These are phyloP conservation scores for Magnaporthiopsis incrustans DNA, from an alignment of 2,329 filamentous ascomycete species.

Conservation along the genomic window DNA sequence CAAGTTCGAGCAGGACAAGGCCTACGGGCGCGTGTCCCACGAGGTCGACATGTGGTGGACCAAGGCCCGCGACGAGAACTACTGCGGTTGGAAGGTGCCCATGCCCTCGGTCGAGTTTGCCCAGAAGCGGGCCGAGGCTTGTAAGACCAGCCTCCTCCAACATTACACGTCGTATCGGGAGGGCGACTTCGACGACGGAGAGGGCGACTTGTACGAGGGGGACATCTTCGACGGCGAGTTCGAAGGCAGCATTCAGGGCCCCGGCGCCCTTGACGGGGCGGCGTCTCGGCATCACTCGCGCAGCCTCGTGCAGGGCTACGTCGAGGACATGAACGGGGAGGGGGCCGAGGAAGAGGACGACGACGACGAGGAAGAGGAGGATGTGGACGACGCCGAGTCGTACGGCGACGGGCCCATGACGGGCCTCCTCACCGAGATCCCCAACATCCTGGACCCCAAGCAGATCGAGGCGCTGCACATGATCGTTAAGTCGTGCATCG, in stretches of 20 bases:
- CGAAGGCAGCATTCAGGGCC: conserved; percentile 19
- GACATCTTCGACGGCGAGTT: conserved; percentile 30
- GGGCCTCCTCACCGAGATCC: conserved; percentile 84
- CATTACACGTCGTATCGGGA: conserved; percentile 21
- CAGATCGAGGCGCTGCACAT: conserved; percentile 95
- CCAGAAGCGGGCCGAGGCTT: conserved; percentile 21
- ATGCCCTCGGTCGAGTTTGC: conserved; percentile 56
- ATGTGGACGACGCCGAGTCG: conserved; percentile 68
- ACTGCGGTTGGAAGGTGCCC: conserved; percentile 47
- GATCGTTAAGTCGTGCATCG: conserved; percentile 93
- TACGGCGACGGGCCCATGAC: conserved; percentile 71
- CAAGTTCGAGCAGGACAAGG: conserved; percentile 50
- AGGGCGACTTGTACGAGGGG: conserved; percentile 39
- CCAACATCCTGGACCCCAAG: conserved; percentile 85
- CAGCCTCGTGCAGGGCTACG: conserved; percentile 24
- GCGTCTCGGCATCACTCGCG: conserved; percentile 4
- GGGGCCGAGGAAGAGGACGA: conserved; percentile 19
- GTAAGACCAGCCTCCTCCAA: conserved; percentile 5
- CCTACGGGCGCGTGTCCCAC: conserved; percentile 53
- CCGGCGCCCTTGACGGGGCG: conserved; percentile 9
- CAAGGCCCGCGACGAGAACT: conserved; percentile 50
- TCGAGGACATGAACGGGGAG: conserved; percentile 36
- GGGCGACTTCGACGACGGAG: conserved; percentile 39
- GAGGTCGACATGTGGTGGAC: conserved; percentile 62
- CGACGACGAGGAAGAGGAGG: conserved; percentile 57